phyloP scores from a whole-genome alignment of 306 rosid genomes.

The Glycine latifolia region DNA sequence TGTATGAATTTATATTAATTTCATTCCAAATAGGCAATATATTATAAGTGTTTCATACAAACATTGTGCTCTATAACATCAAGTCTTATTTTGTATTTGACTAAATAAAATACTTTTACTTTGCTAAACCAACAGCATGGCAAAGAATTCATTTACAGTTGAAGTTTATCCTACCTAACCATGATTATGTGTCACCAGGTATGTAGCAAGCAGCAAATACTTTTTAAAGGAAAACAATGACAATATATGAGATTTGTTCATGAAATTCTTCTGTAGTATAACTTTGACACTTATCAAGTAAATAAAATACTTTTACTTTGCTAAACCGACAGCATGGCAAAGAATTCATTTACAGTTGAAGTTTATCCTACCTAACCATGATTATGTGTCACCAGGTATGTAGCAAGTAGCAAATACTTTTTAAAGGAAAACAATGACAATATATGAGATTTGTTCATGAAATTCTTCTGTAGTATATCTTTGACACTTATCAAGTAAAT shows the following conservation, averaged over 20 bases:
- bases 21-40: slow-evolving; percentile 22
- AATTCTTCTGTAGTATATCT: neutral
- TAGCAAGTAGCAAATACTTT: neutral
- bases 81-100: neutral
- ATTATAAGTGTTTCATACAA: neutral
- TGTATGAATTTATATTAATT: neutral
- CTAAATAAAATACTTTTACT: slow-evolving; percentile 20
- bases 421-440: neutral
- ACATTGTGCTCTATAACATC: slow-evolving; percentile 8
- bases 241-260: neutral
- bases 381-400: neutral
- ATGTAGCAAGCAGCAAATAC: neutral
- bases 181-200: neutral
- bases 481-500: no score
- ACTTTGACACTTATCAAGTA: no score
- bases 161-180: neutral
- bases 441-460: slow-evolving; percentile 2
- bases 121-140: slow-evolving; percentile 7
- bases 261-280: neutral
- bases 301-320: slow-evolving; percentile 19
- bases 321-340: slow-evolving; percentile 4
- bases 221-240: neutral
- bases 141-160: neutral
- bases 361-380: neutral
- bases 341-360: neutral